Evolutionary conservation across 148 eudicot genomes (phyloP).

Genomic region (Mesembryanthemum crystallinum): DNA sequence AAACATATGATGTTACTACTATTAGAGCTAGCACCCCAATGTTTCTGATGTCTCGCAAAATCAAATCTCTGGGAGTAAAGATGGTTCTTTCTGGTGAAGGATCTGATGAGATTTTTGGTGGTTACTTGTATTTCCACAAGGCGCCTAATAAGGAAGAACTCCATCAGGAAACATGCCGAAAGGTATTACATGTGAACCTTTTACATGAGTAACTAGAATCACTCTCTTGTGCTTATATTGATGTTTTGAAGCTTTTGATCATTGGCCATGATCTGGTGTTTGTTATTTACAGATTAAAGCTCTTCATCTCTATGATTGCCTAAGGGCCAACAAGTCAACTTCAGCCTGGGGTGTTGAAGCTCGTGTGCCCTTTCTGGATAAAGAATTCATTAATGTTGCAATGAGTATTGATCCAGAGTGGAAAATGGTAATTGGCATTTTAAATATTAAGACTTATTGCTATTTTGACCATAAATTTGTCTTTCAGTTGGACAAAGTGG

Average conservation of each 20-base stretch:
- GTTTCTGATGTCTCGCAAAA: slow-evolving; percentile 97
- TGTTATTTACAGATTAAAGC: slow-evolving; percentile 68
- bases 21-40: slow-evolving; percentile 96
- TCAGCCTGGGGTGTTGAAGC: slow-evolving; percentile 99
- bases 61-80: slow-evolving; percentile 91
- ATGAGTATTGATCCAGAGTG: slow-evolving; percentile 95
- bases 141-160: slow-evolving; percentile 96
- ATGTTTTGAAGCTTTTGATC: background rate
- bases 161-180: slow-evolving; percentile 92
- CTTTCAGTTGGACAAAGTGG: no score
- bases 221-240: background rate
- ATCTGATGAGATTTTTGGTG: slow-evolving; percentile 97
- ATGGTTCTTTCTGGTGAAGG: slow-evolving; percentile 99
- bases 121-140: slow-evolving; percentile 94
- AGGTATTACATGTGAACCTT: slow-evolving; percentile 44
- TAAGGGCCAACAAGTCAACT: slow-evolving; percentile 95
- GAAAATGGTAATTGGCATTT: slow-evolving; percentile 64
- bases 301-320: slow-evolving; percentile 92
- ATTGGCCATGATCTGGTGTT: slow-evolving; percentile 6
- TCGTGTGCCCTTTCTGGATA: slow-evolving; percentile 96
- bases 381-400: slow-evolving; percentile 79
- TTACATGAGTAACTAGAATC: background rate
- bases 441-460: background rate
- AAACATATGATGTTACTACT: slow-evolving; percentile 95
- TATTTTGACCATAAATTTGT: background rate